Evolutionary conservation across 2,329 filamentous ascomycete species (phyloP).

Genomic region (Incumbomyces lentus): DNA sequence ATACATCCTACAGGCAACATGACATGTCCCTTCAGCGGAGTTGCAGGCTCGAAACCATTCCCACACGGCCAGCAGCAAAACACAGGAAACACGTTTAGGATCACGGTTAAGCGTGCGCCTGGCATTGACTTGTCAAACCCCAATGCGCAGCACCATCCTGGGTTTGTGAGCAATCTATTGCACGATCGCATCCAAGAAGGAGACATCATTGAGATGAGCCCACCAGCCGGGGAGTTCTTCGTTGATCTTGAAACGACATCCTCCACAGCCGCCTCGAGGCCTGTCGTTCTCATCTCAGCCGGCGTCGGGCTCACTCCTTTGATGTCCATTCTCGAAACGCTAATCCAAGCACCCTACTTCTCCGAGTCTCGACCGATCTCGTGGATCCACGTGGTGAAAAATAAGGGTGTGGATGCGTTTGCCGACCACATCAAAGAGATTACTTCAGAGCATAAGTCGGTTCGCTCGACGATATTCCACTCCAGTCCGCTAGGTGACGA

Average conservation of each 20-base stretch:
- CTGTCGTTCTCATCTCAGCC: constrained; percentile 52
- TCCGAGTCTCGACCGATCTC: constrained; percentile 42
- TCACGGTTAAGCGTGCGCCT: constrained; percentile 59
- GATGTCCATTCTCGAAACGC: constrained; percentile 48
- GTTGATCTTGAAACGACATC: too few species aligned
- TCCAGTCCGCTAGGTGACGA: constrained; percentile 39
- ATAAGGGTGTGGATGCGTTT: constrained; percentile 41
- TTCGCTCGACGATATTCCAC: constrained; percentile 49
- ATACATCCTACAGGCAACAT: constrained; percentile 25
- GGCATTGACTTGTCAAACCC: constrained; percentile 41
- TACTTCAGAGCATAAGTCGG: constrained; percentile 32
- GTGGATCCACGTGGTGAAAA: constrained; percentile 50
- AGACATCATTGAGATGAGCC: constrained; percentile 54
- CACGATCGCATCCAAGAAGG: constrained; percentile 53
- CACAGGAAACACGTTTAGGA: constrained; percentile 46
- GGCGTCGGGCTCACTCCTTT: constrained; percentile 52
- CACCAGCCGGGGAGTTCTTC: constrained; percentile 55
- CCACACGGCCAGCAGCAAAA: constrained; percentile 34
- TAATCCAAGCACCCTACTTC: constrained; percentile 28
- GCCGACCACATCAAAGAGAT: constrained; percentile 42
- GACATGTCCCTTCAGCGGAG: neutral
- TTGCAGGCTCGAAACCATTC: neutral
- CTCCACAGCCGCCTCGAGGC: constrained; percentile 25
- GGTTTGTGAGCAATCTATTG: constrained; percentile 60
- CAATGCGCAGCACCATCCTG: constrained; percentile 43